A percentile compares a stretch with the other conserved stretches of the same genome.
Evolutionary conservation across 306 rosid genomes (phyloP).

Genomic region (Fragaria iinumae): DNA sequence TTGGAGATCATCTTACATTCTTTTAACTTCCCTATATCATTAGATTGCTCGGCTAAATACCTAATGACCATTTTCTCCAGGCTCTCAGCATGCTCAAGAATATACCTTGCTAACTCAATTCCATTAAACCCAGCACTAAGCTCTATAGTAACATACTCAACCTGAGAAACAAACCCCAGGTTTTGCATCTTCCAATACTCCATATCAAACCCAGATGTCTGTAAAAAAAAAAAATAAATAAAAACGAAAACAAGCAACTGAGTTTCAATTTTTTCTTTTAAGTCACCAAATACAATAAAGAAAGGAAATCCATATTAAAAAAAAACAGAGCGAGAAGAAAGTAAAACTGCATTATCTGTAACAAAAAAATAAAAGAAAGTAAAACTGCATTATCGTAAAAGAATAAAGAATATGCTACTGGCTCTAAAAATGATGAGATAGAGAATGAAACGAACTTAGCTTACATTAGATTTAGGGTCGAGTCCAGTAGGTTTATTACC

Average conservation of each 20-base stretch:
- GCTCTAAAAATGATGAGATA: background rate
- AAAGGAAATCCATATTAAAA: no score
- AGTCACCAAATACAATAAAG: background rate
- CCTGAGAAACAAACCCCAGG: background rate
- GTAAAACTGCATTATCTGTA: no score
- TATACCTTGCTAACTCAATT: background rate
- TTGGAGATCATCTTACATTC: background rate
- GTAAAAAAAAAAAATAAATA: background rate
- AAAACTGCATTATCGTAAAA: background rate
- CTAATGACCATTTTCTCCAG: slow-evolving; percentile 2
- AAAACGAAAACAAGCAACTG: background rate
- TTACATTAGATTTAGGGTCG: background rate
- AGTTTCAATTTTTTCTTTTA: no score
- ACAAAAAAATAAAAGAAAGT: background rate
- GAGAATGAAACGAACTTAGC: background rate
- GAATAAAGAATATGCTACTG: background rate
- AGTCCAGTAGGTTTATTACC: background rate
- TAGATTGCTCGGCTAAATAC: background rate
- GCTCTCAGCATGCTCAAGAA: background rate
- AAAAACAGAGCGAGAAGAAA: background rate
- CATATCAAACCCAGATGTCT: background rate
- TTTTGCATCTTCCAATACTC: background rate
- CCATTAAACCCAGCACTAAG: background rate
- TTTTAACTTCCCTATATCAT: background rate
- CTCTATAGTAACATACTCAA: background rate